A percentile compares a stretch with the other conserved stretches of the same genome.
These are phyloP conservation scores for Fomitopsis pulvina DNA, from an alignment of 768 basidiomycete species.

Conservation along the genomic window DNA sequence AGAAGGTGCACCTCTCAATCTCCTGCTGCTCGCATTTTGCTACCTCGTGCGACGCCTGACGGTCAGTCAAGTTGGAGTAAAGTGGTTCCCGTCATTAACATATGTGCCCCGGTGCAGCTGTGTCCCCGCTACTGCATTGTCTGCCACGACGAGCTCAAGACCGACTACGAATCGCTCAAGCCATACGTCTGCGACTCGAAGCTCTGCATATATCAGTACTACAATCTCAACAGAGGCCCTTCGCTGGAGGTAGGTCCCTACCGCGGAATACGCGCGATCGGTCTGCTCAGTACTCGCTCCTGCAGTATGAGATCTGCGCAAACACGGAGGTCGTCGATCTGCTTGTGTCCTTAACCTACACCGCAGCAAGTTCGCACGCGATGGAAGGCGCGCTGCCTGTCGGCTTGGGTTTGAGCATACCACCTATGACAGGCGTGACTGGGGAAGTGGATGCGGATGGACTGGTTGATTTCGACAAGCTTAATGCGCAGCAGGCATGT, in stretches of 20 bases:
- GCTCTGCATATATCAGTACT: slow-evolving; percentile 67
- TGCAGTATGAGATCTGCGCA: slow-evolving; percentile 61
- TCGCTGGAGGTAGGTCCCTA: slow-evolving; percentile 49
- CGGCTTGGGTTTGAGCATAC: slow-evolving; percentile 55
- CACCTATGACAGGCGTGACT: slow-evolving; percentile 15
- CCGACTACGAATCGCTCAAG: slow-evolving; percentile 54
- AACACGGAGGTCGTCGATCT: slow-evolving; percentile 63
- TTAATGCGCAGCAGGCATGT: slow-evolving; percentile 32
- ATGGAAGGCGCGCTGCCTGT: slow-evolving; percentile 54
- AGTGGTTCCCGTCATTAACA: not conserved
- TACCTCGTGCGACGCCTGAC: slow-evolving; percentile 61
- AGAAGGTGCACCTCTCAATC: slow-evolving; percentile 38
- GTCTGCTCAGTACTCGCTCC: not conserved
- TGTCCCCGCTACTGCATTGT: slow-evolving; percentile 69
- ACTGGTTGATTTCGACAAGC: slow-evolving; percentile 46
- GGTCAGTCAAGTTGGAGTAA: slow-evolving; percentile 27
- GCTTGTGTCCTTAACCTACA: slow-evolving; percentile 56
- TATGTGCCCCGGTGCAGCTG: slow-evolving; percentile 31
- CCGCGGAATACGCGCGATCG: not conserved
- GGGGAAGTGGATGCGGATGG: slow-evolving; percentile 23
- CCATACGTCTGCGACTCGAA: slow-evolving; percentile 66
- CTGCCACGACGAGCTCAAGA: slow-evolving; percentile 55
- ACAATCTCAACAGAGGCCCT: slow-evolving; percentile 54
- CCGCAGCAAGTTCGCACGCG: slow-evolving; percentile 44
- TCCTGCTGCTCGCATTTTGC: slow-evolving; percentile 55